phyloP scores from a whole-genome alignment of 1,139 yeast species.

The Nakaseomyces kungkrabaensis region DNA sequence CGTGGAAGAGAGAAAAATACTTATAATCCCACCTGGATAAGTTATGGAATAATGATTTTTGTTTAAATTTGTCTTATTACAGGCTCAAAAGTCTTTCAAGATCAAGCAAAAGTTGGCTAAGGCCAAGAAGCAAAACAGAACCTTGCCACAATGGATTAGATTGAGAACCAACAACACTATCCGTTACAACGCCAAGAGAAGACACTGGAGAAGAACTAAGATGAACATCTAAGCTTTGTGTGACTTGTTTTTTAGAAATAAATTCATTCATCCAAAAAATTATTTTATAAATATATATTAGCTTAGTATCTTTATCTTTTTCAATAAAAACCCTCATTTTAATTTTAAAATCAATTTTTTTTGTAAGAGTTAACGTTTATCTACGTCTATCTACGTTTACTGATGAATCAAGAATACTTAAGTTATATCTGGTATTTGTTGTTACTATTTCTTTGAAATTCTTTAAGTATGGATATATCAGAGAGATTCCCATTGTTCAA shows the following conservation, averaged over 20 bases:
- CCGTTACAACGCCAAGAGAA: slow-evolving; percentile 99
- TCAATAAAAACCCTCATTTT: not conserved
- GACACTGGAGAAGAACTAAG: slow-evolving; percentile 99
- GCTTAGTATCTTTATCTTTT: slow-evolving; percentile 2
- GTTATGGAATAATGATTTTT: too few species aligned
- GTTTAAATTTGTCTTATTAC: not conserved
- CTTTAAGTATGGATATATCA: slow-evolving; percentile 7
- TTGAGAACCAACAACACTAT: slow-evolving; percentile 96
- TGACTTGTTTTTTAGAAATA: not conserved
- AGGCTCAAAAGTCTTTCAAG: slow-evolving; percentile 96
- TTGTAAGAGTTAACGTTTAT: too few species aligned
- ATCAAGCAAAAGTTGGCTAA: slow-evolving; percentile 99
- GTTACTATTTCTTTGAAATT: too few species aligned
- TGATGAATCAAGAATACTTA: too few species aligned
- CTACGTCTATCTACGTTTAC: too few species aligned
- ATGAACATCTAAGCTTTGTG: slow-evolving; percentile 70
- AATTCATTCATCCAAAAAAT: not conserved
- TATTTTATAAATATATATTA: not conserved
- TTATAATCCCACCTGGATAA: too few species aligned
- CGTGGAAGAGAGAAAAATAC: too few species aligned
- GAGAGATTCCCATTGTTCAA: slow-evolving; percentile 19
- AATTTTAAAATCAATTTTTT: not conserved
- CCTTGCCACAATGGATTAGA: slow-evolving; percentile 99
- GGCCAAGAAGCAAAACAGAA: slow-evolving; percentile 99
- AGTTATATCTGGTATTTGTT: too few species aligned